A percentile compares a stretch with the other conserved stretches of the same genome.
Conservation (phyloP, 805 yeast species). For the Yarrowia yakushimensis region DNA sequence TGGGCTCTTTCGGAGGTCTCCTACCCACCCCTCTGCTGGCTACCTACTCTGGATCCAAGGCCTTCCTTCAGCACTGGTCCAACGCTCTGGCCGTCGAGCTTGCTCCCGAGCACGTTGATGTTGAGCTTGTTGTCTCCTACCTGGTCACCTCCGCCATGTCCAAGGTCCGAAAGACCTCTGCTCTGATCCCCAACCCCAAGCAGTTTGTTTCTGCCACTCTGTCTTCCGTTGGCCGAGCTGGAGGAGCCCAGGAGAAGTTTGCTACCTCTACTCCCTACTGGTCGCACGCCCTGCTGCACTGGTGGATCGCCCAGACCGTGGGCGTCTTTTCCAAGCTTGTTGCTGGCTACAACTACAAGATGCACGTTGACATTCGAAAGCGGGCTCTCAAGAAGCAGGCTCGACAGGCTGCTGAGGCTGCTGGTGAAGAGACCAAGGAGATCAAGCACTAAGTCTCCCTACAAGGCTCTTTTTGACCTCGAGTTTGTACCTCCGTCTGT, state of each 20-base stretch:
- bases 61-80: constrained; percentile 92
- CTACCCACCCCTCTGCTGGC: constrained; percentile 90
- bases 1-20: constrained; percentile 97
- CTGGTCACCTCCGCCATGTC: constrained; percentile 95
- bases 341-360: constrained; percentile 60
- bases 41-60: constrained; percentile 93
- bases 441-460: too few relatives aligned
- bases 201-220: constrained; percentile 73
- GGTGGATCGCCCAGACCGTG: constrained; percentile 65
- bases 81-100: constrained; percentile 84
- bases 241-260: constrained; percentile 88
- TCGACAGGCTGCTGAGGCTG: neutral
- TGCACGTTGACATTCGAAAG: constrained; percentile 76
- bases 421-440: too few relatives aligned
- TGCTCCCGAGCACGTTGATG: constrained; percentile 66
- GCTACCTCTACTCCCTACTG: constrained; percentile 89
- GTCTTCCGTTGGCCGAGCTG: constrained; percentile 67
- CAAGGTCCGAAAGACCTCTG: constrained; percentile 74
- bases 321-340: constrained; percentile 78
- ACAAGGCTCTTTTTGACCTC: too few relatives aligned
- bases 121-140: constrained; percentile 79
- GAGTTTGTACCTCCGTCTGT: too few relatives aligned
- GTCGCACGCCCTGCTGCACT: constrained; percentile 91
- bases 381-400: constrained; percentile 69
- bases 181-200: constrained; percentile 76